Percentiles rank a stretch among this genome's conserved stretches.
phyloP scores from a whole-genome alignment of 768 basidiomycete species.

The Pleurotus citrinopileatus region DNA sequence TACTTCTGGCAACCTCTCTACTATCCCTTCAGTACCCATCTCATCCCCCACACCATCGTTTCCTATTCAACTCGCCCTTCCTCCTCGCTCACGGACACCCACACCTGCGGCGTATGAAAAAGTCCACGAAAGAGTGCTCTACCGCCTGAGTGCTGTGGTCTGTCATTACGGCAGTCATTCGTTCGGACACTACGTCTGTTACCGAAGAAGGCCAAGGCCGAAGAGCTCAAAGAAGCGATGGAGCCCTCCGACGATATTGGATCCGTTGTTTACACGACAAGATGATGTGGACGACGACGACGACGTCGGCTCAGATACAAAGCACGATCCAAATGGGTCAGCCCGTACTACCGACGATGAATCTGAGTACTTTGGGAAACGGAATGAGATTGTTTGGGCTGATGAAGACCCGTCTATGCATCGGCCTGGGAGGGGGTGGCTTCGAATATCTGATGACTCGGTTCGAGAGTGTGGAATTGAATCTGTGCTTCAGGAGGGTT shows the following conservation, averaged over 20 bases:
- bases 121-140: constrained; percentile 59
- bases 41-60: constrained; percentile 55
- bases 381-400: constrained; percentile 49
- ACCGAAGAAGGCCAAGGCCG: constrained; percentile 74
- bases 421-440: constrained; percentile 68
- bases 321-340: constrained; percentile 16
- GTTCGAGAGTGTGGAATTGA: constrained; percentile 77
- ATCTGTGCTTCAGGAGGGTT: constrained; percentile 68
- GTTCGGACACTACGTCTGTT: constrained; percentile 94
- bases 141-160: constrained; percentile 82
- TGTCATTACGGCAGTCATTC: constrained; percentile 93
- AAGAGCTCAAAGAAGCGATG: constrained; percentile 34
- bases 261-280: constrained; percentile 36
- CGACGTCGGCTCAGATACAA: constrained; percentile 19
- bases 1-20: constrained; percentile 76
- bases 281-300: constrained; percentile 39
- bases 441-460: constrained; percentile 83
- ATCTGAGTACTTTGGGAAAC: constrained; percentile 16
- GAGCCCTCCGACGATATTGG: constrained; percentile 37
- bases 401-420: constrained; percentile 33
- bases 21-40: constrained; percentile 65
- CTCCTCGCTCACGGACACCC: constrained; percentile 47
- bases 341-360: constrained; percentile 5
- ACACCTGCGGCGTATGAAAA: constrained; percentile 49
- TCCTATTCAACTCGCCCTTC: constrained; percentile 23